Evolutionary conservation across 495 filamentous ascomycete species (phyloP), one percentile per base, ranked within the genome.

Genomic region (Stereocaulon alpinum): DNA sequence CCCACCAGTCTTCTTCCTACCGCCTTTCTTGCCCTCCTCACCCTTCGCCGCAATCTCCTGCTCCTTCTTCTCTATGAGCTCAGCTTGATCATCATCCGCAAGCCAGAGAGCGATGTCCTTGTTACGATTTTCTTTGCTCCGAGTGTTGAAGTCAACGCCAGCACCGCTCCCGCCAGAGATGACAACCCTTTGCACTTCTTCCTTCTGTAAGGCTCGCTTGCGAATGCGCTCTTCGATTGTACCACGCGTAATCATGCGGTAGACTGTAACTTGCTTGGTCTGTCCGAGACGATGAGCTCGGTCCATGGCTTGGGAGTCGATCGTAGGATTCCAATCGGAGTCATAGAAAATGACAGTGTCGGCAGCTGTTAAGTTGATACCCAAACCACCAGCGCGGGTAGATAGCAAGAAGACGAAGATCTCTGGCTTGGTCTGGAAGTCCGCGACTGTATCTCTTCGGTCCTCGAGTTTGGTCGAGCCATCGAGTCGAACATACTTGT

Each of bases 331-430:
- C 93, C 93, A 98, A 70, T 98, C 93, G 11, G 89, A 95, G 66
- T 98, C 93, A 78, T 98, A 98, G 80, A 98, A 98, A 70, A 98
- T 98, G 70, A 98, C 93, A 7, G 92, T 98, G 64, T 86, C 82
- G 45, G 88, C 93, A 20, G 86, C 84, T 2, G 93, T 98, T 64
- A 98, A 76, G 69, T 98, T 98, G 79, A 98, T 97, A 73, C 93
- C 93, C 40, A 98, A 81, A 73, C 93, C 93, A 81, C 93, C 93
- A 34, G 93, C 94, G 71, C 93, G 90, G 4, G 94, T 98, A 30
- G 88, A 93, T 18, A 98, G 80, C 22, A 98, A 76, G 80, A 98
- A 98, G 59, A 98, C 86, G 71, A 98, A 98, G 64, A 97, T 93
- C 10, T 95, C 89, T 0, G 89, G 84, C 20, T 86, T 82, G 12